A percentile compares a stretch with the other conserved stretches of the same genome.
Evolutionary conservation across 805 yeast genomes (phyloP).

Genomic region (Barnettozyma vustinii): DNA sequence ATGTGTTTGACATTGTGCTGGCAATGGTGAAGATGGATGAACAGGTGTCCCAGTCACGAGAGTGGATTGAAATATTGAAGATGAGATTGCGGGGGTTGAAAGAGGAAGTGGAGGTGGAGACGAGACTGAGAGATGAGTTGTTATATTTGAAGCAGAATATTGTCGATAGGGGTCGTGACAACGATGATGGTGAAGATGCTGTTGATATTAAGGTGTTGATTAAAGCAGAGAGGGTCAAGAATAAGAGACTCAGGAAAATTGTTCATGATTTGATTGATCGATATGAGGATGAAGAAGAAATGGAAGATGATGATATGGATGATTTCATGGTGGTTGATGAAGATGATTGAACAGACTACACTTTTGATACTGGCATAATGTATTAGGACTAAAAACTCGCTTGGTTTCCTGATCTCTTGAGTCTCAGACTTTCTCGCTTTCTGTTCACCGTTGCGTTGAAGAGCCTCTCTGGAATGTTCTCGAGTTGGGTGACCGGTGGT

Average conservation of each 20-base stretch:
- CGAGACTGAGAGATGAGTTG: constrained; percentile 3
- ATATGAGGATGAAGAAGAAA: not conserved
- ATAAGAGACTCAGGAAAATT: not conserved
- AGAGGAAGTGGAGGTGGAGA: constrained; percentile 4
- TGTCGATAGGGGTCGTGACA: not conserved
- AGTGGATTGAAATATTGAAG: not conserved
- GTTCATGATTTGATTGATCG: not conserved
- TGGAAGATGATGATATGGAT: not conserved
- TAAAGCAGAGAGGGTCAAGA: not conserved
- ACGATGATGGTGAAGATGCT: not conserved
- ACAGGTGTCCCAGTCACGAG: constrained; percentile 12
- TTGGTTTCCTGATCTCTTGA: constrained; percentile 36
- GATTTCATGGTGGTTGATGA: not conserved
- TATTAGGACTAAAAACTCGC: constrained; percentile 4
- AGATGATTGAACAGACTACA: not conserved
- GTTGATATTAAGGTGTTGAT: not conserved
- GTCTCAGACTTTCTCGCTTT: constrained; percentile 46
- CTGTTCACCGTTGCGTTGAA: constrained; percentile 44
- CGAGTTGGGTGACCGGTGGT: constrained; percentile 8
- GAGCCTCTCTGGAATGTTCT: constrained; percentile 20
- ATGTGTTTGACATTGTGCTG: constrained; percentile 19
- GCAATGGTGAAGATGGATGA: constrained; percentile 13
- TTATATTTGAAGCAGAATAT: constrained; percentile 1
- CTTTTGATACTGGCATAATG: not conserved
- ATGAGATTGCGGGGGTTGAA: not conserved